These are phyloP conservation scores for Arthroderma sp. DNA, from an alignment of 2,329 filamentous ascomycete species.

Conservation along the genomic window DNA sequence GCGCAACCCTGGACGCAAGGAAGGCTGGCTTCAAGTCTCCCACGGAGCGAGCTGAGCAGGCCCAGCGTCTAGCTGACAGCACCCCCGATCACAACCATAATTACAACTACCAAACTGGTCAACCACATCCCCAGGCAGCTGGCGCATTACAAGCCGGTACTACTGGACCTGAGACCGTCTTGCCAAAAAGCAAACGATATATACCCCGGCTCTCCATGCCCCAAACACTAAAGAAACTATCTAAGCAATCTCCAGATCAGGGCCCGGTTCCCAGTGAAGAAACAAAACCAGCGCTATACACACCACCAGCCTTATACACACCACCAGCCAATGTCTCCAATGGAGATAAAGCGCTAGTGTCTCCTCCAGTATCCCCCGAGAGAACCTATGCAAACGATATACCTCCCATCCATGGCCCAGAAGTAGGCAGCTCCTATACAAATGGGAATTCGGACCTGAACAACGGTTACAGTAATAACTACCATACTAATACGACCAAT, in stretches of 20 bases:
- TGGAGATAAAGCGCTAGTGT: neutral
- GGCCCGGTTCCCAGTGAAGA: neutral
- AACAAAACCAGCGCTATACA: neutral
- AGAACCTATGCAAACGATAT: neutral
- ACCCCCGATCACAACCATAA: neutral
- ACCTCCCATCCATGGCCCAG: neutral
- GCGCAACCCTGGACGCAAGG: slow-evolving; percentile 54
- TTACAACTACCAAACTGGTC: neutral
- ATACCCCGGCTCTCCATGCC: slow-evolving; percentile 1
- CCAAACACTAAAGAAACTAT: neutral
- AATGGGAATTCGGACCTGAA: neutral
- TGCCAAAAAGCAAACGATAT: neutral
- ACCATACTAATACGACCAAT: neutral
- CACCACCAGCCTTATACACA: neutral
- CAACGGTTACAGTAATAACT: neutral
- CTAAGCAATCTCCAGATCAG: neutral
- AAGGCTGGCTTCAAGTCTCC: neutral
- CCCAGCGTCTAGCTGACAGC: neutral
- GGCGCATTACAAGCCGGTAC: neutral
- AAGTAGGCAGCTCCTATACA: neutral
- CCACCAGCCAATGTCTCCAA: neutral
- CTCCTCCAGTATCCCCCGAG: neutral
- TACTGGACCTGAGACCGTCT: neutral
- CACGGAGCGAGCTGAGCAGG: neutral
- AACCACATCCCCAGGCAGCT: neutral